These are phyloP conservation scores for Fusarium denticulatum DNA, from an alignment of 2,329 filamentous ascomycete genomes.

Conservation along the genomic window DNA sequence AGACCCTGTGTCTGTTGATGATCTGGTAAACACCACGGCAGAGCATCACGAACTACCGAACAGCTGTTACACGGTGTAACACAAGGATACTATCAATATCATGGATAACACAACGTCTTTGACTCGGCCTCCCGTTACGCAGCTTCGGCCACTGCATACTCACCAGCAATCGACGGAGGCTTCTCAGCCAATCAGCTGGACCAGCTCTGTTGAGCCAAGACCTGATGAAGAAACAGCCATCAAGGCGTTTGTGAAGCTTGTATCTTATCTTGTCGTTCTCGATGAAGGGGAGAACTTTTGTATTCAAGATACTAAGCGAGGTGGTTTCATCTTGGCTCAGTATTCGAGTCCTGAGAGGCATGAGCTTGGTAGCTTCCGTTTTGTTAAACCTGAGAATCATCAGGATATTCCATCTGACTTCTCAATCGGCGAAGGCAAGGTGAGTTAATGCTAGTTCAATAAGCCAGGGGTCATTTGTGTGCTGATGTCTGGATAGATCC, in stretches of 20 bases:
- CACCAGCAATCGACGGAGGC: background rate
- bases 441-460: background rate
- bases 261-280: background rate
- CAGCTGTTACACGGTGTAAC: background rate
- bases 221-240: background rate
- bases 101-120: background rate
- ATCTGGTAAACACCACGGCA: background rate
- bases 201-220: background rate
- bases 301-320: background rate
- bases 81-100: background rate
- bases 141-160: slow-evolving; percentile 27
- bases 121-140: slow-evolving; percentile 5
- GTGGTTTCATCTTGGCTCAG: background rate
- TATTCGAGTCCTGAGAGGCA: background rate
- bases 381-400: background rate
- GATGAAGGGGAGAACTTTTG: slow-evolving; percentile 7
- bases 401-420: slow-evolving; percentile 1
- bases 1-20: background rate
- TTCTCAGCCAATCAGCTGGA: background rate
- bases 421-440: slow-evolving; percentile 16
- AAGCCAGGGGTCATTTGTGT: background rate
- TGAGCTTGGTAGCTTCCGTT: background rate
- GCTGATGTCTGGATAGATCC: background rate
- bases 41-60: background rate
- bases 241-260: slow-evolving; percentile 1